Evolutionary conservation across 768 basidiomycete species (phyloP).

Genomic region (Exidia glandulosa): DNA sequence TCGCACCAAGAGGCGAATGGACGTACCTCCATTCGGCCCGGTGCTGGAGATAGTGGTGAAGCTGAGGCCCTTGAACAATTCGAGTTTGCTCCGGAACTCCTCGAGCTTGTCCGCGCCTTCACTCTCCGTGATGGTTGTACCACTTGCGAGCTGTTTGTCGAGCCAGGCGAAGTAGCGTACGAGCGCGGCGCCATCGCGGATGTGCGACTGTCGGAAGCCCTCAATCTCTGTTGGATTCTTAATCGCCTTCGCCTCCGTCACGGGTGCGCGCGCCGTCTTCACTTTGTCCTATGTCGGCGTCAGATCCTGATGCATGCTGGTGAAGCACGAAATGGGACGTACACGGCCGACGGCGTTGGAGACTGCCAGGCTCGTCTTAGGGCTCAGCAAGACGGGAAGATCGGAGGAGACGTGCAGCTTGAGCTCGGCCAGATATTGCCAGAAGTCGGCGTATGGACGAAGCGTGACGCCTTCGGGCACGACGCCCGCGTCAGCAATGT

Average conservation of each 20-base stretch:
- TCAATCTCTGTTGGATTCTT: conserved; percentile 75
- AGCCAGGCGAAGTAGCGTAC: conserved; percentile 89
- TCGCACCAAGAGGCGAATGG: neutral
- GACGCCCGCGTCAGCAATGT: conserved; percentile 34
- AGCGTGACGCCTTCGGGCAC: conserved; percentile 36
- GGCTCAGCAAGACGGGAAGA: conserved; percentile 65
- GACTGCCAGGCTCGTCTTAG: conserved; percentile 71
- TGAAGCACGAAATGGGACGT: conserved; percentile 6
- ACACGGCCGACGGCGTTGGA: conserved; percentile 70
- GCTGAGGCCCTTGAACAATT: conserved; percentile 75
- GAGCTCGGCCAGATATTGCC: conserved; percentile 48
- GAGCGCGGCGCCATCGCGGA: conserved; percentile 83
- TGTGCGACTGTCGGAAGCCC: conserved; percentile 81
- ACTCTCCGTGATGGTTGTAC: conserved; percentile 56
- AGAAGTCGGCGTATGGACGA: conserved; percentile 58
- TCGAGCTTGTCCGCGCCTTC: conserved; percentile 73
- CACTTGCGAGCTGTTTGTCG: conserved; percentile 65
- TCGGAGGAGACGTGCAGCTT: neutral
- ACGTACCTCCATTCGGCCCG: conserved; percentile 80
- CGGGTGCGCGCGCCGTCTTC: conserved; percentile 52
- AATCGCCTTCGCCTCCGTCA: conserved; percentile 69
- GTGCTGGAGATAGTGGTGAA: conserved; percentile 89
- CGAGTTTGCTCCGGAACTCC: conserved; percentile 66
- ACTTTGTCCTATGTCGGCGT: conserved; percentile 39
- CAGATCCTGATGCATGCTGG: neutral